phyloP scores from a whole-genome alignment of 768 basidiomycete genomes.

The Omphalotus guepiniiformis region DNA sequence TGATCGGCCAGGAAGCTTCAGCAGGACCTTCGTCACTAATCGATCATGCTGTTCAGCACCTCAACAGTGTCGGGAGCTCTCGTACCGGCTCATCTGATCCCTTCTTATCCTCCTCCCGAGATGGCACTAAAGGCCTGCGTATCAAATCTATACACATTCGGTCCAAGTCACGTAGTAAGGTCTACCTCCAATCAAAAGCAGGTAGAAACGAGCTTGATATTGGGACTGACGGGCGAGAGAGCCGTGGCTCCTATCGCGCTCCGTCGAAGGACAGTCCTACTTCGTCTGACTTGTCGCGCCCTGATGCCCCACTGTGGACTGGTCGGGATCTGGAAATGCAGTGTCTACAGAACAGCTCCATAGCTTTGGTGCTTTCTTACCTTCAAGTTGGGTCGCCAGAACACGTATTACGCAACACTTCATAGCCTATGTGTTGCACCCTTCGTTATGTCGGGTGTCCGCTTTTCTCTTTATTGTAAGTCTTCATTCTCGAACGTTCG shows the following conservation, averaged over 20 bases:
- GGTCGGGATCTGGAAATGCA: slow-evolving; percentile 81
- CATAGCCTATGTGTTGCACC: slow-evolving; percentile 12
- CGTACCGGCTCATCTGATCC: slow-evolving; percentile 12
- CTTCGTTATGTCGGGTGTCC: slow-evolving; percentile 8
- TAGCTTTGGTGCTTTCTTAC: slow-evolving; percentile 68
- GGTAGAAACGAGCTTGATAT: slow-evolving; percentile 63
- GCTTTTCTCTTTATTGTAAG: slow-evolving; percentile 1
- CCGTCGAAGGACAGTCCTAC: slow-evolving; percentile 23
- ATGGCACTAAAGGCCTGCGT: slow-evolving; percentile 15
- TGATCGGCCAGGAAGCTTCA: slow-evolving; percentile 43
- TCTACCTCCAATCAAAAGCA: slow-evolving; percentile 59
- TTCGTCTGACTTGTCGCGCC: slow-evolving; percentile 26
- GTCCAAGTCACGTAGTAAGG: slow-evolving; percentile 67
- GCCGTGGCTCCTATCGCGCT: slow-evolving; percentile 11
- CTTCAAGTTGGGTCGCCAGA: slow-evolving; percentile 49
- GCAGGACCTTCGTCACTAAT: slow-evolving; percentile 5
- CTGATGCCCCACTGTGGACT: slow-evolving; percentile 59
- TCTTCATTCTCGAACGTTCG: neutral
- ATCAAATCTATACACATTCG: slow-evolving; percentile 40
- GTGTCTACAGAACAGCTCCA: slow-evolving; percentile 87
- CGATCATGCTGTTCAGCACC: slow-evolving; percentile 27
- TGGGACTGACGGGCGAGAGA: slow-evolving; percentile 19
- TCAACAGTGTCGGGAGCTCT: slow-evolving; percentile 14
- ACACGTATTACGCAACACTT: slow-evolving; percentile 23
- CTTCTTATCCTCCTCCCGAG: slow-evolving; percentile 8